Evolutionary conservation across 441 rosid genomes (phyloP).

Genomic region (Metrosideros polymorpha): DNA sequence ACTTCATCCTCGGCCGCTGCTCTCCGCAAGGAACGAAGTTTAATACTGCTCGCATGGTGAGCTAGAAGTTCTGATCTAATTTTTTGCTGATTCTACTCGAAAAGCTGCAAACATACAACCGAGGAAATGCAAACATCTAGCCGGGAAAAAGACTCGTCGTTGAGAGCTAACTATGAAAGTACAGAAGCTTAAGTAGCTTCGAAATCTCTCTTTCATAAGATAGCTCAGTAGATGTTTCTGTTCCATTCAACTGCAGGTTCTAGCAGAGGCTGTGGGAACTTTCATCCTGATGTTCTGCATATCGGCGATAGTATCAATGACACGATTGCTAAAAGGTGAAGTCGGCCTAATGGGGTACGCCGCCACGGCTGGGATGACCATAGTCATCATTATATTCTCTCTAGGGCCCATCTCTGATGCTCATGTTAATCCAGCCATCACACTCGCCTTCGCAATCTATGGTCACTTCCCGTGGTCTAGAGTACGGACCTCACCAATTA

Average conservation of each 20-base stretch:
- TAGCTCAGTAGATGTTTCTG: neutral
- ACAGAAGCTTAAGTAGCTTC: neutral
- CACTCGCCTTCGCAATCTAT: conserved; percentile 59
- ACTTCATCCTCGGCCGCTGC: neutral
- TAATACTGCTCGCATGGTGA: conserved; percentile 33
- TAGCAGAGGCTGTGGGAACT: conserved; percentile 69
- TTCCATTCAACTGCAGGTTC: conserved; percentile 24
- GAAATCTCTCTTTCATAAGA: neutral
- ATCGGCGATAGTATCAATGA: conserved; percentile 54
- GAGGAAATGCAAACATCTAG: neutral
- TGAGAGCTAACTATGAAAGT: neutral
- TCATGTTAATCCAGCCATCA: conserved; percentile 77
- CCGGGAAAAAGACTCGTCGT: neutral
- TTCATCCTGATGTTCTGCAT: conserved; percentile 64
- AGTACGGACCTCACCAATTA: conserved; percentile 19
- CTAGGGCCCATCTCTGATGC: conserved; percentile 80
- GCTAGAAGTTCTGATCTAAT: neutral
- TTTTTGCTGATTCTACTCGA: neutral
- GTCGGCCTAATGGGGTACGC: conserved; percentile 68
- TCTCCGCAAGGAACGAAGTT: conserved; percentile 13
- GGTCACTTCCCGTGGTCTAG: conserved; percentile 65
- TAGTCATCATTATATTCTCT: conserved; percentile 45
- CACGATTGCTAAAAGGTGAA: conserved; percentile 37
- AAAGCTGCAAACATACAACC: neutral
- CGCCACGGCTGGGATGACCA: conserved; percentile 53